A percentile compares a stretch with the other conserved stretches of the same genome.
phyloP scores from a whole-genome alignment of 805 yeast genomes.

The Lachancea meyersii region DNA sequence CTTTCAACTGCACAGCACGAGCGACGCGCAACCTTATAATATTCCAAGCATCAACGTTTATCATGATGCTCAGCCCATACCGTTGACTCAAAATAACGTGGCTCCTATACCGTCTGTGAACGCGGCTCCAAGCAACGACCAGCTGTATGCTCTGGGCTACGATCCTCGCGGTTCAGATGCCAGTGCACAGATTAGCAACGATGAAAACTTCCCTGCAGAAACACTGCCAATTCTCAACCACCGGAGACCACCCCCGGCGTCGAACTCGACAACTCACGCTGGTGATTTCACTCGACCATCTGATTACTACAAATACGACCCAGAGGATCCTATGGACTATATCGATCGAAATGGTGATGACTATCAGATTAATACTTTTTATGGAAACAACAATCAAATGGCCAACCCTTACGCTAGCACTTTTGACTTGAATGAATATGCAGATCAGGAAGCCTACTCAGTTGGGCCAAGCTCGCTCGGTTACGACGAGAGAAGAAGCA shows the following conservation, averaged over 20 bases:
- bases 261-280: neutral
- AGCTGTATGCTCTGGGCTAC: slow-evolving; percentile 18
- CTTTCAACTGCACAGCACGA: neutral
- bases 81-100: slow-evolving; percentile 7
- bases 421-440: slow-evolving; percentile 8
- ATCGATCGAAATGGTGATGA: slow-evolving; percentile 33
- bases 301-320: slow-evolving; percentile 16
- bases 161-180: slow-evolving; percentile 4
- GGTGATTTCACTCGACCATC: neutral
- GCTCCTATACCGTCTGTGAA: slow-evolving; percentile 10
- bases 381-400: slow-evolving; percentile 32
- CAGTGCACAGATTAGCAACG: slow-evolving; percentile 8
- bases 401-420: slow-evolving; percentile 28
- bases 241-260: slow-evolving; percentile 4
- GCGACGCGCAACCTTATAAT: slow-evolving; percentile 7
- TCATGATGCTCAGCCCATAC: slow-evolving; percentile 19
- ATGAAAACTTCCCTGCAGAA: slow-evolving; percentile 8
- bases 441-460: slow-evolving; percentile 3
- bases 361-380: slow-evolving; percentile 31
- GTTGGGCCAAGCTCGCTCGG: slow-evolving; percentile 5
- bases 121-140: slow-evolving; percentile 20
- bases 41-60: slow-evolving; percentile 26
- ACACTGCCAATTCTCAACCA: slow-evolving; percentile 24
- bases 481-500: slow-evolving; percentile 5
- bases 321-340: slow-evolving; percentile 19